A percentile compares a stretch with the other conserved stretches of the same genome.
Evolutionary conservation across 2,329 filamentous ascomycete species (phyloP).

Genomic region (Beauveria sp.): DNA sequence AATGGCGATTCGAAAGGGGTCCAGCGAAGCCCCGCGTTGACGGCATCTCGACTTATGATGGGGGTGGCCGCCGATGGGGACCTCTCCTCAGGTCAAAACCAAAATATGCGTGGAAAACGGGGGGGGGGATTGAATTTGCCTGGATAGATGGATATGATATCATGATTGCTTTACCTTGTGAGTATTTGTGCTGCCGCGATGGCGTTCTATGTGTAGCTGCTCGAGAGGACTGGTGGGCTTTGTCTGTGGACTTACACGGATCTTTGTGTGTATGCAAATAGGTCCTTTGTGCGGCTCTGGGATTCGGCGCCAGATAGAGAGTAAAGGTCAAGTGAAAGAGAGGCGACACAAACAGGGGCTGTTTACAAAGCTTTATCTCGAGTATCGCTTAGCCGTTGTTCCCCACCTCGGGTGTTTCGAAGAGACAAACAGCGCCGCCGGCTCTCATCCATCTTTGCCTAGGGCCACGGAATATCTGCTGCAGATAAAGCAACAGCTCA

Average conservation of each 20-base stretch:
- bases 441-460: slow-evolving; percentile 18
- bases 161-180: neutral
- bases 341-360: neutral
- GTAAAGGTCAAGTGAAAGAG: neutral
- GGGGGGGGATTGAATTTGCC: too few relatives aligned
- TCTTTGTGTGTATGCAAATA: neutral
- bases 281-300: too few relatives aligned
- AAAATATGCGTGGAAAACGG: too few relatives aligned
- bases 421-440: neutral
- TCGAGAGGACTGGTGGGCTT: neutral
- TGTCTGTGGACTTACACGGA: slow-evolving; percentile 1
- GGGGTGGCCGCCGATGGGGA: neutral
- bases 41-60: neutral
- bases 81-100: neutral
- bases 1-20: neutral
- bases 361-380: neutral
- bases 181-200: neutral
- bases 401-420: neutral
- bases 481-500: slow-evolving; percentile 62
- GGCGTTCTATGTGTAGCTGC: neutral
- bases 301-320: too few relatives aligned
- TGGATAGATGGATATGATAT: neutral
- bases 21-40: slow-evolving; percentile 2
- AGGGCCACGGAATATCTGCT: slow-evolving; percentile 55
- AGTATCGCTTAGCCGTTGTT: neutral